A percentile compares a stretch with the other conserved stretches of the same genome.
Evolutionary conservation across 78 protist genomes (phyloP).

Genomic region (Monocercomonoides exilis): DNA sequence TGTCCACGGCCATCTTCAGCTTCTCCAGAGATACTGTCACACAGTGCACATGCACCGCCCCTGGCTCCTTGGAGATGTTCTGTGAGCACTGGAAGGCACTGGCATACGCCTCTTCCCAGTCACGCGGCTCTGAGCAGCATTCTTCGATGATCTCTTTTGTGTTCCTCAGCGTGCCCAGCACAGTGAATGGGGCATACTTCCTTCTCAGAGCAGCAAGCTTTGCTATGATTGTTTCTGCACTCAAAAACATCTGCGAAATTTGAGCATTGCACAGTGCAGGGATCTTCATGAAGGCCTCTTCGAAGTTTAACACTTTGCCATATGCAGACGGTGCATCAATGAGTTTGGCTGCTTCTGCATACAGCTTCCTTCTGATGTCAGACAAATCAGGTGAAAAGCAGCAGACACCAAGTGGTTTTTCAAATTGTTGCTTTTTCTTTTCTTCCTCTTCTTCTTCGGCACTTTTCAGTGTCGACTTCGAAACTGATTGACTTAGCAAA

Average conservation of each 20-base stretch:
- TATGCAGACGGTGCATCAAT: background rate
- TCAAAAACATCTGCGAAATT: background rate
- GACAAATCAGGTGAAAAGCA: background rate
- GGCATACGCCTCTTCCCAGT: background rate
- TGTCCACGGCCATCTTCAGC: background rate
- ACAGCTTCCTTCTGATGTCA: background rate
- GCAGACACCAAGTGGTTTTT: too few species aligned
- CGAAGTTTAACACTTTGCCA: too few species aligned
- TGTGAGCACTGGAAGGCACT: background rate
- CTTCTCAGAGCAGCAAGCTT: background rate
- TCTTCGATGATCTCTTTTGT: background rate
- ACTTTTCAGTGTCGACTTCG: too few species aligned
- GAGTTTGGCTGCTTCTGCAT: background rate
- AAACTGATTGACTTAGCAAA: background rate
- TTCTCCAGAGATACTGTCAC: background rate
- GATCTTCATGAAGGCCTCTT: background rate
- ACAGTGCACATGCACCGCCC: background rate
- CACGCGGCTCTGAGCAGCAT: background rate
- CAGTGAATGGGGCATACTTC: background rate
- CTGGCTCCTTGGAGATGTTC: background rate
- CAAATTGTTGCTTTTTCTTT: too few species aligned
- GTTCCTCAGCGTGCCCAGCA: background rate
- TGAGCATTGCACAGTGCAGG: background rate
- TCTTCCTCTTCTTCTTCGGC: too few species aligned
- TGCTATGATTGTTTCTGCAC: background rate